Conservation (phyloP, 176 grass and related monocot genomes). For the Hyparrhenia diplandra region DNA sequence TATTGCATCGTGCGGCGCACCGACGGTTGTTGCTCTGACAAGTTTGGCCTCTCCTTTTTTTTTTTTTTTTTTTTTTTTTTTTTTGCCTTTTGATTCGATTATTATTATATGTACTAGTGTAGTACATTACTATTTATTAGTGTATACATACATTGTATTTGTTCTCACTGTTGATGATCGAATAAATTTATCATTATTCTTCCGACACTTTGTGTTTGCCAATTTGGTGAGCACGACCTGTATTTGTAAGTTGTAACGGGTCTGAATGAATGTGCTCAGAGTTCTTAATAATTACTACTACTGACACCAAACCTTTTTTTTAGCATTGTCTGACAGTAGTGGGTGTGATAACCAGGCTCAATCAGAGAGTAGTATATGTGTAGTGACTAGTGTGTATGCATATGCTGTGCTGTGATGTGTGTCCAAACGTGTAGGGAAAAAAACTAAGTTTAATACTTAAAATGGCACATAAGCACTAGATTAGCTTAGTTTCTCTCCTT, state of each 20-base stretch:
- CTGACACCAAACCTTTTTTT: too few species aligned
- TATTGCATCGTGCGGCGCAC: background rate
- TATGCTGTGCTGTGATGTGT: too few species aligned
- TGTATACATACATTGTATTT: background rate
- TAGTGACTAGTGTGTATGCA: too few species aligned
- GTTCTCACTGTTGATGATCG: background rate
- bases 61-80: background rate
- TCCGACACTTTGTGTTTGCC: background rate
- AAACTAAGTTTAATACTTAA: too few species aligned
- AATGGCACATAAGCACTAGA: too few species aligned
- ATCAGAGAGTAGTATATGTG: too few species aligned
- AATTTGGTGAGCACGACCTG: background rate
- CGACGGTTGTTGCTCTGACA: background rate
- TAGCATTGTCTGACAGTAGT: too few species aligned
- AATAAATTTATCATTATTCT: background rate
- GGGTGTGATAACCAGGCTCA: too few species aligned
- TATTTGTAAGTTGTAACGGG: background rate
- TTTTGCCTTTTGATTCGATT: background rate
- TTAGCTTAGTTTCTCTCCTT: too few species aligned
- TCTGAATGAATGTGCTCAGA: background rate
- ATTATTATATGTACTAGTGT: background rate
- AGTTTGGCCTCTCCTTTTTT: background rate
- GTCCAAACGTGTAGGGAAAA: too few species aligned
- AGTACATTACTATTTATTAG: background rate
- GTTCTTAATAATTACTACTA: too few species aligned